Conservation (phyloP, 73 alveolate genomes). For the Durusdinium trenchii region DNA sequence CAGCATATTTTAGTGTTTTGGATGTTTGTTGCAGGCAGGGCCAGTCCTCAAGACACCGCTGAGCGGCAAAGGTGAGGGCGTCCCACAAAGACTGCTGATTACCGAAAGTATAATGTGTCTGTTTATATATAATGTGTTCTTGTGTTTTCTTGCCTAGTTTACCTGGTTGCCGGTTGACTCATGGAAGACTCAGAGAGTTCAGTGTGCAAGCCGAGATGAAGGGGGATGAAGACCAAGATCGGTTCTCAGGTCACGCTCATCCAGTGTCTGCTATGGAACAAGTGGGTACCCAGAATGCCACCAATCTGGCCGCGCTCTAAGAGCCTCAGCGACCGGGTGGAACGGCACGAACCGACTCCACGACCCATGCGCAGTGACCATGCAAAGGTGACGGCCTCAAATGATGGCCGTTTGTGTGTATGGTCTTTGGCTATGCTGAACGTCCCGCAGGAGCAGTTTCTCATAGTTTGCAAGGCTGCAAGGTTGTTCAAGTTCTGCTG, state of each 20-base stretch:
- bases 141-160: neutral
- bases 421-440: constrained; percentile 98
- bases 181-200: neutral
- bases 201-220: too few species aligned
- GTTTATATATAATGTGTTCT: too few species aligned
- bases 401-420: constrained; percentile 98
- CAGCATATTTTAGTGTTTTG: neutral
- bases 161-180: neutral
- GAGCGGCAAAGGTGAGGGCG: constrained; percentile 96
- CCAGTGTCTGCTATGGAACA: constrained; percentile 98
- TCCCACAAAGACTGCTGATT: too few species aligned
- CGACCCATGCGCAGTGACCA: too few species aligned
- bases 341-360: too few species aligned
- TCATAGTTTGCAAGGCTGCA: neutral
- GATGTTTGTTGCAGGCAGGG: constrained; percentile 96
- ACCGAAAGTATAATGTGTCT: too few species aligned
- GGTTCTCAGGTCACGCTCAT: constrained; percentile 97
- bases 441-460: constrained; percentile 96
- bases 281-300: constrained; percentile 98
- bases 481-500: too few species aligned
- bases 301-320: constrained; percentile 96
- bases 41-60: constrained; percentile 97
- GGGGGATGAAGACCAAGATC: too few species aligned
- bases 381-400: constrained; percentile 97
- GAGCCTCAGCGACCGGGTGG: neutral